phyloP scores from a whole-genome alignment of 164 flowering plant species.

The Tinospora cordifolia region DNA sequence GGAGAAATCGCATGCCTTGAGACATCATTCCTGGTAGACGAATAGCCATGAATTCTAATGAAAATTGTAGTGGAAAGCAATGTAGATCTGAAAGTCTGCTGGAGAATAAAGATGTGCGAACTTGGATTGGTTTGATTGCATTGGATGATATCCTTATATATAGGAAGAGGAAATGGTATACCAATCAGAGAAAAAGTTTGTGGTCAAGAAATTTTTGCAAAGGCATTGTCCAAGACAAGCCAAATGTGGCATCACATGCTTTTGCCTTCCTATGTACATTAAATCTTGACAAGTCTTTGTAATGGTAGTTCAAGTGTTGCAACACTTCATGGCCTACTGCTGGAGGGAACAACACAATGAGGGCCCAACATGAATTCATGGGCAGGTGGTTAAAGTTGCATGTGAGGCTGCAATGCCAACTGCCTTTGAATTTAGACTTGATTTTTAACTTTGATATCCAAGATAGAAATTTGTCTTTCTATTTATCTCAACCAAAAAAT shows the following conservation, averaged over 20 bases:
- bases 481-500: background rate
- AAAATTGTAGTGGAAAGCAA: background rate
- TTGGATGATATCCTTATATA: background rate
- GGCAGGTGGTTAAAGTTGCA: background rate
- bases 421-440: background rate
- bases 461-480: background rate
- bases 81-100: background rate
- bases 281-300: background rate
- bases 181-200: background rate
- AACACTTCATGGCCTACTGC: constrained; percentile 4
- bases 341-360: background rate
- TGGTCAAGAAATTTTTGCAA: background rate
- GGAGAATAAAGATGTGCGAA: background rate
- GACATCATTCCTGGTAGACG: background rate
- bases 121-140: background rate
- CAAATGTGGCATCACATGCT: background rate
- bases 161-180: background rate
- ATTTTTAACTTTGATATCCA: background rate
- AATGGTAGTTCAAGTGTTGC: background rate
- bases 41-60: background rate
- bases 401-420: background rate
- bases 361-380: background rate
- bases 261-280: background rate
- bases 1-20: background rate
- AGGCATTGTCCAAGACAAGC: background rate